Evolutionary conservation across 345 rosid genomes (phyloP), one percentile per base, ranked within the genome.

Genomic region (Acer negundo): DNA sequence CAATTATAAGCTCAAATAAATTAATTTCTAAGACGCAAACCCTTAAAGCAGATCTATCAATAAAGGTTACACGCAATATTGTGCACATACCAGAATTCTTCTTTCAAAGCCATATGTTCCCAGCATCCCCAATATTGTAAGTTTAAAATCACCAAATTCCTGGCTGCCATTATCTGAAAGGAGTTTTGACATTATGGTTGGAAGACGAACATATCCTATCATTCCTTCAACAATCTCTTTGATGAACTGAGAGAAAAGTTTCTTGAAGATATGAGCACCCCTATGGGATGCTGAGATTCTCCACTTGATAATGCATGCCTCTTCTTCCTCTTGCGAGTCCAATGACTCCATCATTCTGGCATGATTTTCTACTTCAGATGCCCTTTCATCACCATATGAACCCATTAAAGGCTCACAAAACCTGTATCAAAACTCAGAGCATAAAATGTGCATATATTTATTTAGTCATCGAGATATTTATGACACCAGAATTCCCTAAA

Each of bases 181-280:
- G 77, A 96, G 97, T 77, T 96, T 96, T 42, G 99, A 89, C 95
- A 96, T 89, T 75, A 96, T 94, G 73, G 87, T 87, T 78, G 99
- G 97, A 85, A 94, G 99, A 77, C 82, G 95, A 82, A 96, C 92
- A 69, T 90, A 96, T 85, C 99, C 98, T 79, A 96, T 90, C 99
- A 94, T 96, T 76, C 98, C 99, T 80, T 94, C 97, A 59, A 96
- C 97, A 73, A 96, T 92, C 85, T 96, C 99, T 90, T 96, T 94
- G 76, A 96, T 89, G 84, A 96, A 91, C 72, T 79, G 90, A 69
- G 98, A 91, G 58, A 90, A 82, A 68, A 95, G 77, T 86, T 91
- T 95, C 84, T 91, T 91, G 79, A 92, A 80, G 78, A 89, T 63
- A 67, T 78, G 86, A 76, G 88, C 84, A 82, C 87, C 83, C 69